Percentiles rank a stretch among this genome's conserved stretches.
Conservation (phyloP, 257 asterid species). For the Avicennia marina region DNA sequence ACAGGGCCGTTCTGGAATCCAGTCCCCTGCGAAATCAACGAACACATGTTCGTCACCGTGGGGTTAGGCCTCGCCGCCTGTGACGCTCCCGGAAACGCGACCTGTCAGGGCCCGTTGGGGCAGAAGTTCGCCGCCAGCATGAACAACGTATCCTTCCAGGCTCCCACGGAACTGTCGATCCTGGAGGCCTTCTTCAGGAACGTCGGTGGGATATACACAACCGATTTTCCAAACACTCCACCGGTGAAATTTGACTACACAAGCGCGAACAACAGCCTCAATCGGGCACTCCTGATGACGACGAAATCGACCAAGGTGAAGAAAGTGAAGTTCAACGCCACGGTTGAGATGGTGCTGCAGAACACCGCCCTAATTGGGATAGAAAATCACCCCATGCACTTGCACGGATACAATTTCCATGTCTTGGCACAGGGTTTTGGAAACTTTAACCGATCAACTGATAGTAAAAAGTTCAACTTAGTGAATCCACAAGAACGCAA, state of each 20-base stretch:
- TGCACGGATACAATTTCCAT: constrained; percentile 58
- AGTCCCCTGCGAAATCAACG: constrained; percentile 41
- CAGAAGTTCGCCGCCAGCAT: constrained; percentile 51
- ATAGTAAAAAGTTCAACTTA: constrained; percentile 33
- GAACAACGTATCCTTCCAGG: constrained; percentile 67
- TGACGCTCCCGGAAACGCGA: constrained; percentile 28
- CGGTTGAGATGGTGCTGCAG: constrained; percentile 49
- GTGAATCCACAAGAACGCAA: constrained; percentile 53
- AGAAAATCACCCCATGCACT: constrained; percentile 60
- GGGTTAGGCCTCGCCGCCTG: constrained; percentile 54
- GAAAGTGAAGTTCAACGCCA: constrained; percentile 34
- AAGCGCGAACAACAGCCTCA: constrained; percentile 20
- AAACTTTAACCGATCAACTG: constrained; percentile 33
- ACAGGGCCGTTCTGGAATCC: constrained; percentile 47
- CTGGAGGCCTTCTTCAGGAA: constrained; percentile 52
- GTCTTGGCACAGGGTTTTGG: constrained; percentile 64
- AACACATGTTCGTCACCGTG: constrained; percentile 52
- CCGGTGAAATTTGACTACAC: constrained; percentile 32
- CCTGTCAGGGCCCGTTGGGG: constrained; percentile 48
- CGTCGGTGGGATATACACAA: constrained; percentile 41
- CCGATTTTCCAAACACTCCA: constrained; percentile 42
- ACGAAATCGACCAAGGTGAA: constrained; percentile 46
- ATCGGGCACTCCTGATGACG: constrained; percentile 25
- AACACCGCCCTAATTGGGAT: constrained; percentile 48
- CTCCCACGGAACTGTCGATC: constrained; percentile 44